Base-by-base conservation (phyloP, 2,329 filamentous ascomycete genomes). In the Zymoseptoria passerinii region DNA sequence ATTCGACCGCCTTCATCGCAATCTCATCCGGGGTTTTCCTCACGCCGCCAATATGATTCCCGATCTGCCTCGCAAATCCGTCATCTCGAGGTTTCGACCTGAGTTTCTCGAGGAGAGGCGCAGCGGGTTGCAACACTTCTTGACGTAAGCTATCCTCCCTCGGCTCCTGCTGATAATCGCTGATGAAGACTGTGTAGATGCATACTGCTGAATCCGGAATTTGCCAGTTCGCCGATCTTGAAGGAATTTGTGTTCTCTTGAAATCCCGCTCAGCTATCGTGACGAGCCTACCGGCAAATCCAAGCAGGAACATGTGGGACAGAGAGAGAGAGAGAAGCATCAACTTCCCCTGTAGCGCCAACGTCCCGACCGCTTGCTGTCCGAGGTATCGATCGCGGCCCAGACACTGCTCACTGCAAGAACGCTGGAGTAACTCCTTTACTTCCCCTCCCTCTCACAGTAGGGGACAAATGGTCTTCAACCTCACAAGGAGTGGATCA, bases 171-270 rank as follows among this genome's bases (percentile, higher is more conserved):
- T 54, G 49, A 53, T 54, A 13, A 27, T 50, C 28, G 55, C 40
- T 52, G 66, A 70, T 58, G 69, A 62, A 64, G 59, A 57, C 63
- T 59, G 50, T 27, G 18, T 70, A 95, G 90, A 71, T 96, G 92
- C 75, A 86, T 96, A 61, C 76, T 97, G 64, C 77, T 96, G 28
- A 96, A 96, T 72, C 92, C 92, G 0, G 91, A 96, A 73, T 96
- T 96, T 70, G 89, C 91, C 35, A 88, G 89, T 9, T 94, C 90
- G n/a, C 89, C 91, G 0, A 84, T 96, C 1, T 79, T 96, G 50
- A 95, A 94, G 71, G 90, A 95, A 58, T 96, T 96, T 71, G 80
- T 96, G 54, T 94, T 95, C 51, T 28, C 20, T n/a, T 52, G 50
- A 52, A 16, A 52, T 4, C 23, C 23, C 23, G 23, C 23, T 23